These are phyloP conservation scores for Plasmodium gonderi DNA, from an alignment of 169 alveolate species.

Conservation along the genomic window DNA sequence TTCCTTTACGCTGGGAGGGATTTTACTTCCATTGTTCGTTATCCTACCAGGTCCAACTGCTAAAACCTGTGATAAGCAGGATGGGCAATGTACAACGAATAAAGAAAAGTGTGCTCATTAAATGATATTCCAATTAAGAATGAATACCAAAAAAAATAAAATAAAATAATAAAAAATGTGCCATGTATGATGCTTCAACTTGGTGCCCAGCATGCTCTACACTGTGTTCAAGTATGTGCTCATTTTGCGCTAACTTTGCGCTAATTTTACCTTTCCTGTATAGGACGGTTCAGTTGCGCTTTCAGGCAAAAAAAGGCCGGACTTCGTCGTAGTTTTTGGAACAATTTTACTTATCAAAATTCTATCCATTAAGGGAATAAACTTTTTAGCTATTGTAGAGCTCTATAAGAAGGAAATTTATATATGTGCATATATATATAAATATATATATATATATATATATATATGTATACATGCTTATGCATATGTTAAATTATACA, in stretches of 20 bases:
- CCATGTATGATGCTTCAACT: no score
- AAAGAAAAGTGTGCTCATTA: not conserved
- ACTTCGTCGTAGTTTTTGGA: slow-evolving; percentile 84
- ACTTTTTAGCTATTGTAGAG: slow-evolving; percentile 81
- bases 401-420: slow-evolving; percentile 6
- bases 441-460: slow-evolving; percentile 18
- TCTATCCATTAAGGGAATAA: slow-evolving; percentile 88
- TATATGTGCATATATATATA: not conserved
- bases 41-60: slow-evolving; percentile 84
- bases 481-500: not conserved
- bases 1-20: slow-evolving; percentile 84
- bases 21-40: slow-evolving; percentile 75
- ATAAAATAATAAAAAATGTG: not conserved
- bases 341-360: slow-evolving; percentile 86
- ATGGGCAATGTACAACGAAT: no score
- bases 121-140: not conserved
- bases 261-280: slow-evolving; percentile 80
- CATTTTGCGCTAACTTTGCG: not conserved
- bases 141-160: not conserved
- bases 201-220: no score
- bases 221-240: no score
- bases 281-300: slow-evolving; percentile 84
- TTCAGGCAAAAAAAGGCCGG: slow-evolving; percentile 89
- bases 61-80: slow-evolving; percentile 71
- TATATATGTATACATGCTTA: not conserved